Conservation (phyloP, 176 grass and related monocot species). For the Triticum turgidum region DNA sequence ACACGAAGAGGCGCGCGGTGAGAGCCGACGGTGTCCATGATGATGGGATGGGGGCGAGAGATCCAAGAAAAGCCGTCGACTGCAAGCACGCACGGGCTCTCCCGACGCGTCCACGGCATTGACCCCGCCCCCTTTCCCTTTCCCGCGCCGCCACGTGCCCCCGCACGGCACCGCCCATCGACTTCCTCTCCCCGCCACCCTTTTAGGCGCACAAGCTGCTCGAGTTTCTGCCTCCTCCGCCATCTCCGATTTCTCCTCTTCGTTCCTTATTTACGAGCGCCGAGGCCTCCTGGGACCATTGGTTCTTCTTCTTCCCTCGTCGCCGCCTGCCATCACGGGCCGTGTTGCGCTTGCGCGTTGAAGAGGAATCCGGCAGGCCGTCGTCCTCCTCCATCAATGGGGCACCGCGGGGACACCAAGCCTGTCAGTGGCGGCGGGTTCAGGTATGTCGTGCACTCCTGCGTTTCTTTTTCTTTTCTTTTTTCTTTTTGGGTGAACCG, state of each 20-base stretch:
- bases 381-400: not conserved
- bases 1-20: not conserved
- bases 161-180: not conserved
- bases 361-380: slow-evolving; percentile 31
- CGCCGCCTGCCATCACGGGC: not conserved
- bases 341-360: not conserved
- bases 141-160: slow-evolving; percentile 34
- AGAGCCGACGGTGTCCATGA: not conserved
- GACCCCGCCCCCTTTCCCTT: not conserved
- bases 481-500: too few relatives aligned
- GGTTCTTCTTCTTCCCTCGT: not conserved
- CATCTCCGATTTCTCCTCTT: not conserved
- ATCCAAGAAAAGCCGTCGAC: slow-evolving; percentile 8
- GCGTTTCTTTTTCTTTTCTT: too few relatives aligned
- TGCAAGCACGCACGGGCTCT: too few relatives aligned
- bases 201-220: slow-evolving; percentile 33
- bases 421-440: slow-evolving; percentile 69
- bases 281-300: not conserved
- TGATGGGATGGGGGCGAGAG: not conserved
- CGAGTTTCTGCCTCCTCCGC: not conserved
- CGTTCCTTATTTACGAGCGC: not conserved
- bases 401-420: slow-evolving; percentile 22
- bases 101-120: not conserved
- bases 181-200: slow-evolving; percentile 8
- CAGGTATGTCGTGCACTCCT: slow-evolving; percentile 38